Evolutionary conservation across 2,329 filamentous ascomycete species (phyloP).

Genomic region (Dactylella cylindrospora): DNA sequence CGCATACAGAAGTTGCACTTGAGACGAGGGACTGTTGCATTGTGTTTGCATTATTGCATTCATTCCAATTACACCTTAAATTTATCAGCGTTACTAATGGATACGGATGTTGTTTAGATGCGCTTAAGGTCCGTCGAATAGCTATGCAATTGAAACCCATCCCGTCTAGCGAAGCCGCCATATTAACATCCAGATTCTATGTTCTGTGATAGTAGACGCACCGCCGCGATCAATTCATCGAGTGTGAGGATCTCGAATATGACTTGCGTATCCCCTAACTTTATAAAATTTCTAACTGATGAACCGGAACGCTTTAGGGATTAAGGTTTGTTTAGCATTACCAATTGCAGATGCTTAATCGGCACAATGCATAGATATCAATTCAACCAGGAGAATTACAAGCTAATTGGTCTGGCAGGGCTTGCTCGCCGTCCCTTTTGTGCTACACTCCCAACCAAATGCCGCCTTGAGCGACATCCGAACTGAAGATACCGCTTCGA

Average conservation of each 20-base stretch:
- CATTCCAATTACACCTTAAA: no score
- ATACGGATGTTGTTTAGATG: constrained; percentile 20
- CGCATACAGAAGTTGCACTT: no score
- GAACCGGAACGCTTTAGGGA: constrained; percentile 26
- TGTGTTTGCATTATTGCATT: no score
- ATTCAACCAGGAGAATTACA: no score
- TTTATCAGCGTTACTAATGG: no score
- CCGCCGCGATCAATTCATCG: constrained; percentile 42
- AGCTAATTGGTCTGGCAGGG: constrained; percentile 65
- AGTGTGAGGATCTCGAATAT: constrained; percentile 10
- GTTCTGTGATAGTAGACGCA: constrained; percentile 15
- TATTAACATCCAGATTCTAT: neutral
- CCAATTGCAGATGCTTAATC: no score
- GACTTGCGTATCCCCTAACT: no score
- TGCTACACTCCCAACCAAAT: constrained; percentile 91
- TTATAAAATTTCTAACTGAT: no score
- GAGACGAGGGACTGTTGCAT: no score
- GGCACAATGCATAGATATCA: neutral
- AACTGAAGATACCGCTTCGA: constrained; percentile 67
- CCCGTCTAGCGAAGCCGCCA: neutral
- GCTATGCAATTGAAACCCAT: neutral
- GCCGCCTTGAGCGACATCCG: constrained; percentile 74
- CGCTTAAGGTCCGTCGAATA: constrained; percentile 30
- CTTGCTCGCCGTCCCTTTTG: constrained; percentile 89
- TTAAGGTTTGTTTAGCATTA: constrained; percentile 23